phyloP scores from a whole-genome alignment of 768 basidiomycete species.

The Boletus coccyginus region DNA sequence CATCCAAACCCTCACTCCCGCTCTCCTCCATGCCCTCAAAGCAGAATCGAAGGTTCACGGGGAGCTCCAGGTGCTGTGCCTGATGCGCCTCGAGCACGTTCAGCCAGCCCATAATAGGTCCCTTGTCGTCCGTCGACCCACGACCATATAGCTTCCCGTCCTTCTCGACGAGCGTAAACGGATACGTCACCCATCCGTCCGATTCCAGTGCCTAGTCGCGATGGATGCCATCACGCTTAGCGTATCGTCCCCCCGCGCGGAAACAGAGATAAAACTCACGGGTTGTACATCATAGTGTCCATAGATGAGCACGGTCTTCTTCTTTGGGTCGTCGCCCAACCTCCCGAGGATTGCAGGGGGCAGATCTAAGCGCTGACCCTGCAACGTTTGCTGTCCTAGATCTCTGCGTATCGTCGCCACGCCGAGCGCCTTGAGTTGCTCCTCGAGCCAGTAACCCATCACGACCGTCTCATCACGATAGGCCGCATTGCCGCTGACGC shows the following conservation, averaged over 20 bases:
- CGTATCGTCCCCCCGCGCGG: background rate
- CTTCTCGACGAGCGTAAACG: conserved; percentile 65
- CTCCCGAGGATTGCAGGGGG: conserved; percentile 83
- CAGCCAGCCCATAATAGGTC: conserved; percentile 85
- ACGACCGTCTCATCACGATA: conserved; percentile 73
- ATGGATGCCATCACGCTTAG: background rate
- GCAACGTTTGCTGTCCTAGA: conserved; percentile 73
- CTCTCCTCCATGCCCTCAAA: conserved; percentile 99
- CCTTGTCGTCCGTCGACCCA: conserved; percentile 93
- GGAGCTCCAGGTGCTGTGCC: conserved; percentile 62
- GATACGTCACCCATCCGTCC: conserved; percentile 89
- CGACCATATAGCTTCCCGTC: conserved; percentile 74
- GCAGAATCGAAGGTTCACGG: conserved; percentile 88
- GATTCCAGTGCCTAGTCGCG: conserved; percentile 38
- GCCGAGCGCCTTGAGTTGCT: conserved; percentile 71
- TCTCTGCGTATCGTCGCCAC: conserved; percentile 72
- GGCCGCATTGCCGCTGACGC: conserved; percentile 68
- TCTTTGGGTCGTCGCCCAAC: conserved; percentile 78
- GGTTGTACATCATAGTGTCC: conserved; percentile 97
- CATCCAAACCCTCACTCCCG: conserved; percentile 88
- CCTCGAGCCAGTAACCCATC: conserved; percentile 84
- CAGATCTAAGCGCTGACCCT: conserved; percentile 68
- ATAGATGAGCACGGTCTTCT: conserved; percentile 93
- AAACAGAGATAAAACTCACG: conserved; percentile 37
- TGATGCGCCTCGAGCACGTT: conserved; percentile 86